Base-by-base conservation (phyloP, 306 rosid species). In the Trifolium subterraneum region DNA sequence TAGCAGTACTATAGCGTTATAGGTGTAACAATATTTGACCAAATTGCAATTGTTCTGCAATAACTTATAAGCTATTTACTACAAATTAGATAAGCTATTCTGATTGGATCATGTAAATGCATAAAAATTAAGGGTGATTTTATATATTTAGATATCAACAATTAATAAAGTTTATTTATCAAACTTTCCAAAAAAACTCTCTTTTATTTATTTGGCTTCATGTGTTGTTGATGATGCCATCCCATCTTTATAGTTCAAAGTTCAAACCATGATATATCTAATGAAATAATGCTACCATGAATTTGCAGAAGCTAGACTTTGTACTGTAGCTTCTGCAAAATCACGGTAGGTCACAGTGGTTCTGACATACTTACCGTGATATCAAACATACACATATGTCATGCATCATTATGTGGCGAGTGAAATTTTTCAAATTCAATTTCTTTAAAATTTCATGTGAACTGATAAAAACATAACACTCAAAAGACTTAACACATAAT, bases 161-260 rank as follows among this genome's bases (percentile, higher is more conserved):
- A 48, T 23, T 66, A 59, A 5, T 35, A 39, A 74, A 51, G 19
- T 58, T 54, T 69, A 35, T 70, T 50, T 61, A 39, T 66, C 74
- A 8, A 79, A 65, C 63, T 55, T 59, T 4, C 23, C 31, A 56
- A n/a, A 16, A 11, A 61, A 55, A 33, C 51, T 29, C 35, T 59
- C 29, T 25, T 25, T 25, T 25, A 25, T 25, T 25, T 2, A 25
- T 25, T 25, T 44, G 62, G 33, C 35, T 22, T 11, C 2, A 23
- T 31, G 13, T 55, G 13, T 10, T 41, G 70, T 54, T 25, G 52
- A 33, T 35, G 63, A 69, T 62, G 33, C 65, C 22, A 15, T 14
- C 20, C 19, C 38, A 10, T 68, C 39, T 67, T 20, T 35, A 36
- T 8, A 42, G 10, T 48, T 48, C 48, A 42, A 42, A 41, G 48